These are phyloP conservation scores for Kwoniella mangroviensis DNA, from an alignment of 768 basidiomycete species.

Conservation along the genomic window DNA sequence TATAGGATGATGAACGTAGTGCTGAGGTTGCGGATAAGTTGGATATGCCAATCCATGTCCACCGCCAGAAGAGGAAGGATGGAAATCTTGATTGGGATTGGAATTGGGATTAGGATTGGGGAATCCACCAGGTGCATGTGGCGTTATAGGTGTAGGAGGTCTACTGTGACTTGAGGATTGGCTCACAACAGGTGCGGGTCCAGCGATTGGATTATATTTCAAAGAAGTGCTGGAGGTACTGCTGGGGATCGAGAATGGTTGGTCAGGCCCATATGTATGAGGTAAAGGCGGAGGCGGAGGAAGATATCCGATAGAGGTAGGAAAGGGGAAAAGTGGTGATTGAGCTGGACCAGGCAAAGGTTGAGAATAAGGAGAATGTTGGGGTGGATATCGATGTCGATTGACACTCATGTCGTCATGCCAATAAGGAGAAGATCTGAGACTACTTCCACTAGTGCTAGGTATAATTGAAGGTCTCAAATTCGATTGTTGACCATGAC, in stretches of 20 bases:
- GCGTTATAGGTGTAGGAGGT: slow-evolving; percentile 3
- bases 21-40: not conserved
- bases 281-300: no score
- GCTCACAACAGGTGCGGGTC: no score
- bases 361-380: not conserved
- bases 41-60: not conserved
- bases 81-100: not conserved
- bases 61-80: not conserved
- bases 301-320: not conserved
- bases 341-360: not conserved
- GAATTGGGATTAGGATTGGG: not conserved
- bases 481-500: not conserved
- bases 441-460: not conserved
- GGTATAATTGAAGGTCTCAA: not conserved
- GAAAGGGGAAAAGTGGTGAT: not conserved
- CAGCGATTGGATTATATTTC: not conserved
- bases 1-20: slow-evolving; percentile 1
- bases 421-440: no score
- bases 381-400: not conserved
- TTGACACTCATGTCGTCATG: not conserved
- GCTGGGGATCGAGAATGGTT: not conserved
- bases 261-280: not conserved
- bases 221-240: not conserved
- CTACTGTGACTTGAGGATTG: not conserved
- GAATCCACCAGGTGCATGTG: not conserved